Evolutionary conservation across 352 stramenopile species (phyloP), one percentile per base, ranked within the genome.

Genomic region (Globisporangium heterothallicum): DNA sequence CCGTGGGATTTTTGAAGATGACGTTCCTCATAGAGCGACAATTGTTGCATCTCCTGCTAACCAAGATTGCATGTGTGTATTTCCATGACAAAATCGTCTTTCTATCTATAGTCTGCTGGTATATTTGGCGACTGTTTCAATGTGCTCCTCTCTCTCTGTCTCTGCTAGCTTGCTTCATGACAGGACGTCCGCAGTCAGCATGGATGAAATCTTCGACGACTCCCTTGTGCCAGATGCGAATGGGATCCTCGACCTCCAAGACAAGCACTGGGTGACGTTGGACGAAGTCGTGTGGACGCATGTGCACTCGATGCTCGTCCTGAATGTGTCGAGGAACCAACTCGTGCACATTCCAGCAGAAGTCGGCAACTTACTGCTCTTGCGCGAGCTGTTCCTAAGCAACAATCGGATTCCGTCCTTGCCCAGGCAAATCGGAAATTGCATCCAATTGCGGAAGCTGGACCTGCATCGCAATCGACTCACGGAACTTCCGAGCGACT

Each of bases 201-300:
- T 91, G 80, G 80, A 91, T 49, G 78, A 89, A 45, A 55, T 87
- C n/a, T 57, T 85, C n/a, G 78, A 89, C 38, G 72, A 70, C 6
- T 69, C 72, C 7, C 64, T 92, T 8, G 61, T 60, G 36, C 76
- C 80, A 3, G 76, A 92, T 53, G 76, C 66, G 24, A 92, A 89
- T 35, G 80, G 80, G 13, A 52, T 82, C 47, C 62, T 92, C 16
- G 71, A 92, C 51, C 65, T 92, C 30, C 66, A 80, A 53, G 72
- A 89, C 59, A 87, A 85, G 53, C 70, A 86, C 61, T 92, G 80
- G 80, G 77, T 89, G 46, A 88, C 72, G 26, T 56, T 92, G 18
- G 80, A 89, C 38, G 78, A 92, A 32, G 58, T 89, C n/a, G 76
- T 92, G 22, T 92, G 80, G 80, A 80, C 59, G 19, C 76, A 78